A percentile compares a stretch with the other conserved stretches of the same genome.
Evolutionary conservation across 495 filamentous ascomycete species (phyloP).

Genomic region (Evansstolkia leycettana): DNA sequence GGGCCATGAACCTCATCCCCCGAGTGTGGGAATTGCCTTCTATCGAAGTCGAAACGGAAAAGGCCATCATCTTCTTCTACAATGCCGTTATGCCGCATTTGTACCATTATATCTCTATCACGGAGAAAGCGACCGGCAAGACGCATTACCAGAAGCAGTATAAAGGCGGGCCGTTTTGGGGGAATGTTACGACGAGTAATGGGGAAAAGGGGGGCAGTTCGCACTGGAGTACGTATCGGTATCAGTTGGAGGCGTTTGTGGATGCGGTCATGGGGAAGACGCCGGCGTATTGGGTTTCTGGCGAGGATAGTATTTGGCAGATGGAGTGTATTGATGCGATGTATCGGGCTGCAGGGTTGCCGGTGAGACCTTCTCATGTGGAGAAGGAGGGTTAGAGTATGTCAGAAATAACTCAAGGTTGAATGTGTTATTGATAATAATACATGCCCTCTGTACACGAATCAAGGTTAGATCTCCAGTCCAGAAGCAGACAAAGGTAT

Average conservation of each 20-base stretch:
- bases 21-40: slow-evolving; percentile 19
- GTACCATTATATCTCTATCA: slow-evolving; percentile 25
- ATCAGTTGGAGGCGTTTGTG: slow-evolving; percentile 44
- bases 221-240: slow-evolving; percentile 38
- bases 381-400: no score
- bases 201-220: slow-evolving; percentile 19
- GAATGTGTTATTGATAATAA: no score
- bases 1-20: slow-evolving; percentile 11
- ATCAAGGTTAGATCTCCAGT: no score
- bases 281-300: slow-evolving; percentile 30
- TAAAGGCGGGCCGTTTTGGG: slow-evolving; percentile 10
- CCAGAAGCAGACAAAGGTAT: no score
- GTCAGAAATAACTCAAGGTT: no score
- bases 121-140: slow-evolving; percentile 16
- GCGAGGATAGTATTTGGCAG: slow-evolving; percentile 34
- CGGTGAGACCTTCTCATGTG: slow-evolving; percentile 1
- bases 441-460: no score
- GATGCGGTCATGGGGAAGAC: slow-evolving; percentile 30
- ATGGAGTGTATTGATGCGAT: slow-evolving; percentile 41
- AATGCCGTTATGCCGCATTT: slow-evolving; percentile 26
- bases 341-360: slow-evolving; percentile 30
- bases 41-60: slow-evolving; percentile 23
- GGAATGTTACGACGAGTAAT: slow-evolving; percentile 6
- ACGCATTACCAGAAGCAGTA: slow-evolving; percentile 30
- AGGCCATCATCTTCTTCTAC: slow-evolving; percentile 21